Base-by-base conservation (phyloP, 129 eudicot genomes). In the Arctium minus region DNA sequence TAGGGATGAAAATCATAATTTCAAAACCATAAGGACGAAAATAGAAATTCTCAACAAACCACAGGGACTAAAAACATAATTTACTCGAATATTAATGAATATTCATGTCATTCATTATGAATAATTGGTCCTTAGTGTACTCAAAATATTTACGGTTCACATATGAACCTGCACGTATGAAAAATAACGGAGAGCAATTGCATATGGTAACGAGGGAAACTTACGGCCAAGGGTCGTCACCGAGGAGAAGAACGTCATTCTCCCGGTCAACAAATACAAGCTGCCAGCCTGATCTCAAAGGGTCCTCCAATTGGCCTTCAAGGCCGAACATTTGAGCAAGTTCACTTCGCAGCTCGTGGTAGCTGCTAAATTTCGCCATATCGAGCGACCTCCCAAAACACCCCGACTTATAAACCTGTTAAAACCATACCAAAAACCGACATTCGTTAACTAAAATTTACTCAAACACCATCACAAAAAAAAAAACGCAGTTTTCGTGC, bases 241-340 rank as follows among this genome's bases (percentile, higher is more conserved):
- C 98, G 56, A 94, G 96, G 87, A 94, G 96, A 81, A 89, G 92
- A 84, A 94, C 89, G 10, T 92, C 96, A 70, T 90, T 88, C 92
- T 94, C 97, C 79, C 94, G 87, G 91, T 94, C 95, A 72, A 94
- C 96, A 75, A 88, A 88, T 91, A 94, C 93, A 94, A 94, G 98
- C 98, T 94, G 97, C 98, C 98, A 94, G 98, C 98, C 98, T 94
- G 98, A 94, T 94, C 98, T 94, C 89, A 87, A 38, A 33, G 98
- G 97, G 79, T 94, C 98, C 85, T 94, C 97, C 90, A 94, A 87
- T 68, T 92, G 92, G 85, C 96, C 98, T 86, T 90, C 97, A 75
- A 94, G 96, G 80, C 97, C 97, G 82, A 94, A 94, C 96, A 92
- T 86, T 39, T 89, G 96, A 64, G 92, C 98, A 53, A 94, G 94